Evolutionary conservation across 176 grass and related monocot genomes (phyloP), one percentile per base, ranked within the genome.

Genomic region (Musa troglodytarum): DNA sequence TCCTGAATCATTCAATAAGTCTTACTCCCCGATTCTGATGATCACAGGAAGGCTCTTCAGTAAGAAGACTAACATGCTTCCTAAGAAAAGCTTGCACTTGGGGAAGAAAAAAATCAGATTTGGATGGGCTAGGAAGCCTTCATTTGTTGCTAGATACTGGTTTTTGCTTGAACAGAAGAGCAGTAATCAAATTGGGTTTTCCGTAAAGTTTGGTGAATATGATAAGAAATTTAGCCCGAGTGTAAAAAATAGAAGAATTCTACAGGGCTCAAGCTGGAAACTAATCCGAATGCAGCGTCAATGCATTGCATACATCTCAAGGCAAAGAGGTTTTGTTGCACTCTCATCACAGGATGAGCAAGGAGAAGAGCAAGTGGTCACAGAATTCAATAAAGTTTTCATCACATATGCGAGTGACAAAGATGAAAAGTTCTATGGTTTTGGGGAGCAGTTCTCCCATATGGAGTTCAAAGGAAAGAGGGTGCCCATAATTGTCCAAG

Each of bases 401-500:
- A 14, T 96, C 49, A 92, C 89, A 26, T 88, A 86, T 77, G 80
- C 85, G 49, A 92, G 93, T 78, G 72, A 82, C 24, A 49, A 56
- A 22, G 85, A 96, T 20, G 93, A 96, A 66, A 76, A 81, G 52
- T 96, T 96, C 71, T 92, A 85, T 82, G 89, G 89, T 15, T 96
- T 96, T 74, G 93, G 93, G 68, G 93, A 96, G 87, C 89, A 96
- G 84, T 96, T 96, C 83, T 92, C 89, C 66, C 76, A 70, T 61
- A 74, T 96, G 87, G 89, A 96, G 73, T 96, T 96, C 78, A 96
- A 96, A 84, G 89, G 89, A 76, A 88, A 70, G 75, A 75, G 84
- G 49, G 89, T 96, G 54, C 87, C 87, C 14, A 85, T 96, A 34
- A 84, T 96, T 22, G 93, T 96, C 26, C 93, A 92, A 88, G 93